Conservation (phyloP, 208 protist species). For the Leishmania aethiopica region DNA sequence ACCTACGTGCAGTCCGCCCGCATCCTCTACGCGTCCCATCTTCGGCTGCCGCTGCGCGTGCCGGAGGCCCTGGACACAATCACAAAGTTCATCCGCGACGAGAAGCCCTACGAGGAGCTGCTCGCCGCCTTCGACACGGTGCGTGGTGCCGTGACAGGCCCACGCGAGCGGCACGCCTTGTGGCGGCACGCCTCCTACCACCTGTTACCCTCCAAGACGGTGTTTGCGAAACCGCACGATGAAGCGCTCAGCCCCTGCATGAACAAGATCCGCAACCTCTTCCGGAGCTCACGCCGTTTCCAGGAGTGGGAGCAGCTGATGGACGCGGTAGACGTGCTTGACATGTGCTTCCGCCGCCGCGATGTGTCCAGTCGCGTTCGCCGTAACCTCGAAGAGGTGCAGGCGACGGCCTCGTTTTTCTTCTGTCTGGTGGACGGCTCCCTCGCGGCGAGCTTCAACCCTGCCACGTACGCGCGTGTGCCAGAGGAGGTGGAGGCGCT, state of each 20-base stretch:
- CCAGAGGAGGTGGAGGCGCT: conserved; percentile 75
- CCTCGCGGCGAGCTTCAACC: conserved; percentile 55
- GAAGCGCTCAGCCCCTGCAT: conserved; percentile 65
- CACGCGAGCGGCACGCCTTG: conserved; percentile 79
- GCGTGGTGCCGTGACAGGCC: conserved; percentile 75
- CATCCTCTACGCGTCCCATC: conserved; percentile 52
- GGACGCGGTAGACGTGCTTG: conserved; percentile 71
- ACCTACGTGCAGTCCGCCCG: conserved; percentile 71
- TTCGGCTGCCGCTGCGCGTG: conserved; percentile 62
- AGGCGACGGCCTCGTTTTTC: conserved; percentile 77
- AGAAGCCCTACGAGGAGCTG: conserved; percentile 75
- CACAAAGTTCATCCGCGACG: conserved; percentile 63
- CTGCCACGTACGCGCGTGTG: conserved; percentile 72
- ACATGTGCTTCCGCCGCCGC: conserved; percentile 67
- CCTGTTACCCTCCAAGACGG: conserved; percentile 70
- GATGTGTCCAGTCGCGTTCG: conserved; percentile 32
- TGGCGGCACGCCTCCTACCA: conserved; percentile 86
- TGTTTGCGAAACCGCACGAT: conserved; percentile 86
- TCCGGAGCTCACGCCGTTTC: conserved; percentile 55
- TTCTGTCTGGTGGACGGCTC: conserved; percentile 89
- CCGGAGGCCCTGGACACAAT: conserved; percentile 62
- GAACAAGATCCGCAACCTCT: conserved; percentile 47
- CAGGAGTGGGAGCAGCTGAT: conserved; percentile 73
- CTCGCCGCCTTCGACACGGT: conserved; percentile 81
- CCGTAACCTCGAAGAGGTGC: conserved; percentile 59